Conservation (phyloP, 73 alveolate species). For the Tetrahymena thermophila region DNA sequence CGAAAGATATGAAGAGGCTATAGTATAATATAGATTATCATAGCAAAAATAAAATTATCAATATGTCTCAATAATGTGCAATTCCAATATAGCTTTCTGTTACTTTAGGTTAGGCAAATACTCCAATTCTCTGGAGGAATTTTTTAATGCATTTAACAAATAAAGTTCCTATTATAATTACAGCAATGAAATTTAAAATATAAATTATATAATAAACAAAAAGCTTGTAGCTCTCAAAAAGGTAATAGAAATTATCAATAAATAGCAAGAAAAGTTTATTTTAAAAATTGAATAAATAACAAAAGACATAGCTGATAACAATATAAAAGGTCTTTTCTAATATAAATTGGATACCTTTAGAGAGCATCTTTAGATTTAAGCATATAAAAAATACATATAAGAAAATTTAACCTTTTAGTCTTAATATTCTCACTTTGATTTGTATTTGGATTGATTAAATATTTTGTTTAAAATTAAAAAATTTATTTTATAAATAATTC, state of each 20-base stretch:
- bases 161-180: background rate
- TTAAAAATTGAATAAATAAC: too few relatives aligned
- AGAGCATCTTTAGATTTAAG: background rate
- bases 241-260: background rate
- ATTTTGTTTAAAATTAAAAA: too few relatives aligned
- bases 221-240: background rate
- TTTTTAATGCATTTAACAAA: background rate
- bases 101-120: too few relatives aligned
- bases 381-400: background rate
- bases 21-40: background rate
- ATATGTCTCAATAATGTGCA: too few relatives aligned
- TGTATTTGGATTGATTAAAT: background rate
- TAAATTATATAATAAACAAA: too few relatives aligned
- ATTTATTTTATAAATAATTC: too few relatives aligned
- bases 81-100: background rate
- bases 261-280: background rate
- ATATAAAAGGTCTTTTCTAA: too few relatives aligned
- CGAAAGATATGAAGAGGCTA: background rate
- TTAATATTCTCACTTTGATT: background rate
- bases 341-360: background rate
- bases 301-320: too few relatives aligned
- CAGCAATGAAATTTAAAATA: background rate
- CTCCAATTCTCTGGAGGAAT: background rate
- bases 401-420: background rate
- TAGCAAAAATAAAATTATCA: background rate